These are phyloP conservation scores for Fusarium sp. DNA, from an alignment of 2,329 filamentous ascomycete species.

Conservation along the genomic window DNA sequence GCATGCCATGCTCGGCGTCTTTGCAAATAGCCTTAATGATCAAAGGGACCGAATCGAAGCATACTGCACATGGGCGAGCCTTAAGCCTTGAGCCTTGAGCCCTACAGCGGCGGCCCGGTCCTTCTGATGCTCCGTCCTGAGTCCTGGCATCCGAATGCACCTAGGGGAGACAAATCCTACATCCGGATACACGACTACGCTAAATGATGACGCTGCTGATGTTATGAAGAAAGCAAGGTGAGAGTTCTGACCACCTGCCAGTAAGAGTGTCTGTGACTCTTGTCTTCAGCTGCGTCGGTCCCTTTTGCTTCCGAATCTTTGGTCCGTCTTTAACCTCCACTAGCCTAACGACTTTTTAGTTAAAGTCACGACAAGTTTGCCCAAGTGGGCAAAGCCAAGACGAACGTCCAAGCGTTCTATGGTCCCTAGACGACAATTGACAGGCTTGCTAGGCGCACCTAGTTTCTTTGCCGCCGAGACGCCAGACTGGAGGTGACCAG, in stretches of 20 bases:
- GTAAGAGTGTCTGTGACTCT: no score
- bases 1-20: neutral
- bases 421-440: slow-evolving; percentile 29
- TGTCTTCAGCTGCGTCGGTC: neutral
- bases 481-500: slow-evolving; percentile 5
- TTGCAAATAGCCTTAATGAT: slow-evolving; percentile 35
- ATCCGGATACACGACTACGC: slow-evolving; percentile 18
- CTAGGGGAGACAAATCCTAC: slow-evolving; percentile 13
- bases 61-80: slow-evolving; percentile 5
- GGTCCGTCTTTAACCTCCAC: slow-evolving; percentile 22
- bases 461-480: slow-evolving; percentile 38
- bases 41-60: slow-evolving; percentile 8
- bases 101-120: slow-evolving; percentile 36
- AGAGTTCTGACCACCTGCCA: no score
- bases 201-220: slow-evolving; percentile 22
- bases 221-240: neutral
- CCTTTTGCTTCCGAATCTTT: slow-evolving; percentile 12
- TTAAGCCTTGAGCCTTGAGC: slow-evolving; percentile 21
- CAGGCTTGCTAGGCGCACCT: slow-evolving; percentile 38
- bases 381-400: slow-evolving; percentile 40
- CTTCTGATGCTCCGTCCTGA: slow-evolving; percentile 26
- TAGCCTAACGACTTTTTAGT: slow-evolving; percentile 23
- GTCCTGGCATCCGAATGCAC: slow-evolving; percentile 14
- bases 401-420: slow-evolving; percentile 31
- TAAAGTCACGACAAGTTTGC: slow-evolving; percentile 43